Evolutionary conservation across 139 green algal genomes (phyloP), one percentile per base, ranked within the genome.

Genomic region (Protoeuglena noctilucae): DNA sequence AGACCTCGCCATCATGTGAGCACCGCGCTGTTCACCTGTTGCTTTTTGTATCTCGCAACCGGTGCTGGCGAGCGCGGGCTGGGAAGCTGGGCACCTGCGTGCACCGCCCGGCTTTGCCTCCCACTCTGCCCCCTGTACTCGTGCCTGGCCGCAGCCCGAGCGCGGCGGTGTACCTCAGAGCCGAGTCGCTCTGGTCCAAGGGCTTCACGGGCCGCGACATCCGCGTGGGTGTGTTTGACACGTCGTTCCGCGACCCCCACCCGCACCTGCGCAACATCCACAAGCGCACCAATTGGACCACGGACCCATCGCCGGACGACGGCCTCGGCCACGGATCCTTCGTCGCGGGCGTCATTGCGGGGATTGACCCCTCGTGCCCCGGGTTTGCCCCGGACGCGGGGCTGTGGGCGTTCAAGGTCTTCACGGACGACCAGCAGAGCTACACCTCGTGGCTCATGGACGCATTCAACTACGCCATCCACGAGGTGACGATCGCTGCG

Each of bases 381-480:
- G 88, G 90, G 29, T 84, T 96, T 60, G 91, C 91, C 1, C 87
- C 87, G 5, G 87, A 97, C 29, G 81, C 91, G 43, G 68, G 85
- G 28, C 72, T 98, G 40, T 68, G 94, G 72, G 95, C 91, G 1
- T 97, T 97, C 71, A 79, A 79, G 61, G 76, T 94, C 9, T 95
- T 95, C 69, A 95, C 86, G 23, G 87, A 93, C 54, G 80, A 89
- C 45, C 74, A 91, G 79, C 86, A 95, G n/a, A 95, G 85, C 19
- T 98, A 88, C 71, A 97, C 91, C 2, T 92, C 76, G 48, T 99
- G 92, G 92, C 98, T 97, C 63, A 66, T 99, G 40, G 92, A 99
- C 60, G 91, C 91, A 5, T 97, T 99, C 79, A 99, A 99, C 64
- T 96, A 97, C 63, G 90, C 90, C 18, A 84, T 96, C 28, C 69